A percentile compares a stretch with the other conserved stretches of the same genome.
Conservation (phyloP, 176 grass and related monocot genomes). For the Oryza meridionalis region DNA sequence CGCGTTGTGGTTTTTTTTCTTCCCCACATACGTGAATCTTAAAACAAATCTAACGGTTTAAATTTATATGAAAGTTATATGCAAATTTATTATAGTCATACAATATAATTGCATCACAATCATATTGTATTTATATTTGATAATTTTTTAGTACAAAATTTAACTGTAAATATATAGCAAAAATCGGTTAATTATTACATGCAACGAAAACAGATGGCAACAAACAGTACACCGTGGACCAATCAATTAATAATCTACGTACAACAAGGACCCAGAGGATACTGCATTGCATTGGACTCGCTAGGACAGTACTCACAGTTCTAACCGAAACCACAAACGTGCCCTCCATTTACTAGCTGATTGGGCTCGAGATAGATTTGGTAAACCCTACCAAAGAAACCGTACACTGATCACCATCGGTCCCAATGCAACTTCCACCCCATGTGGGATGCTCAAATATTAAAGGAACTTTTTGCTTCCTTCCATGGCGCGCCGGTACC, state of each 20-base stretch:
- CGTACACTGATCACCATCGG: neutral
- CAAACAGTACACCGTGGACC: neutral
- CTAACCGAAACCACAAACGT: neutral
- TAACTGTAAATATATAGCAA: too few relatives aligned
- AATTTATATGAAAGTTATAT: too few relatives aligned
- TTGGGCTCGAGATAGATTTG: constrained; percentile 31
- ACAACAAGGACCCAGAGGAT: neutral
- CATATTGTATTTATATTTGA: too few relatives aligned
- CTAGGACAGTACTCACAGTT: neutral
- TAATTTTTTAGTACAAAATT: too few relatives aligned
- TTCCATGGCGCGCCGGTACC: neutral
- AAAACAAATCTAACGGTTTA: too few relatives aligned
- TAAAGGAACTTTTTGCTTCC: neutral
- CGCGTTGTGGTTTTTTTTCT: too few relatives aligned
- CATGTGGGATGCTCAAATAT: constrained; percentile 39
- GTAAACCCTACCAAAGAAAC: constrained; percentile 21
- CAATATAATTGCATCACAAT: too few relatives aligned
- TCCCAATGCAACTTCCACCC: neutral
- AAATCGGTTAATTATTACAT: too few relatives aligned
- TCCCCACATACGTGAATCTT: too few relatives aligned
- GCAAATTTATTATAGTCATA: too few relatives aligned
- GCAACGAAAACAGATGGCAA: neutral
- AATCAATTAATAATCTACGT: neutral
- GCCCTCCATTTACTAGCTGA: neutral
- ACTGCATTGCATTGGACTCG: neutral